Evolutionary conservation across 1,139 yeast genomes (phyloP).

Genomic region (Yamadazyma triangularis): DNA sequence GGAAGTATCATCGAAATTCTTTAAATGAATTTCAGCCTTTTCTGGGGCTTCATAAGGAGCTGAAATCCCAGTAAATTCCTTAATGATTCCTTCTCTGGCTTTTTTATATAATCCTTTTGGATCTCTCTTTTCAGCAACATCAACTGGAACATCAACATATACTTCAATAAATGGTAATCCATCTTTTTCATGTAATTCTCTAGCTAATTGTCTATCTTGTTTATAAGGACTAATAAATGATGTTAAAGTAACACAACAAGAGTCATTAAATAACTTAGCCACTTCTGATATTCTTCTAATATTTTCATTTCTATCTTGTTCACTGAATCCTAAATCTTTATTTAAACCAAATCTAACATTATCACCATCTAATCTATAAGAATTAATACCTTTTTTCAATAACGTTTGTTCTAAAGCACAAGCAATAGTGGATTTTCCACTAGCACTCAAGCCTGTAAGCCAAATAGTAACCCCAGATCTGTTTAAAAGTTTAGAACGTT

Average conservation of each 20-base stretch:
- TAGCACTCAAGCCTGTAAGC: constrained; percentile 93
- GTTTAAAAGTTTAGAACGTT: constrained; percentile 65
- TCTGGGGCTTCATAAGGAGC: constrained; percentile 96
- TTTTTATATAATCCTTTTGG: constrained; percentile 95
- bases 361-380: constrained; percentile 93
- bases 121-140: constrained; percentile 92
- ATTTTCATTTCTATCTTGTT: constrained; percentile 88
- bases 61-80: constrained; percentile 91
- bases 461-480: constrained; percentile 90
- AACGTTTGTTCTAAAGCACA: constrained; percentile 86
- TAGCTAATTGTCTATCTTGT: constrained; percentile 77
- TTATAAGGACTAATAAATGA: constrained; percentile 91
- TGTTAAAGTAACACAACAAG: constrained; percentile 79
- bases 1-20: constrained; percentile 51
- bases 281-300: constrained; percentile 92
- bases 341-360: constrained; percentile 90
- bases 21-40: constrained; percentile 75
- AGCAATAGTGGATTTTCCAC: constrained; percentile 93
- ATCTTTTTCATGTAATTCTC: constrained; percentile 74
- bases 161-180: constrained; percentile 85
- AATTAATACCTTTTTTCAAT: constrained; percentile 59
- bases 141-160: constrained; percentile 85
- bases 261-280: constrained; percentile 86
- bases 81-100: constrained; percentile 91
- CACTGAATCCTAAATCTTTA: constrained; percentile 91